Evolutionary conservation across 768 basidiomycete species (phyloP).

Genomic region (Hortiboletus campestris): DNA sequence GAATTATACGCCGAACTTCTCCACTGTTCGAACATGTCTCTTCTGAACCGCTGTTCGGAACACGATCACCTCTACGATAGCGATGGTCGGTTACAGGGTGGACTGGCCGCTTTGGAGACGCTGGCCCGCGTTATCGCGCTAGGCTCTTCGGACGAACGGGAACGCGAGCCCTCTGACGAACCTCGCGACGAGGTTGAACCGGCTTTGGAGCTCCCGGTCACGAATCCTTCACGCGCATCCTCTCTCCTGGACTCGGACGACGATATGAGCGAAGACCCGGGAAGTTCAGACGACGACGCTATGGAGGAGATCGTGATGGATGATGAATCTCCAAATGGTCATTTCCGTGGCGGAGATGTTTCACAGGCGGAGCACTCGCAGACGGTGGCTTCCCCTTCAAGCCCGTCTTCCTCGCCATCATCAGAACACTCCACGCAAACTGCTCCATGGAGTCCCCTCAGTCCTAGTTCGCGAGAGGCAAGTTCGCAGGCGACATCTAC

Average conservation of each 20-base stretch:
- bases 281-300: constrained; percentile 73
- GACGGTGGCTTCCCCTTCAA: constrained; percentile 30
- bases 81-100: constrained; percentile 85
- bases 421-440: constrained; percentile 30
- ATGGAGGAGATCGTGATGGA: constrained; percentile 84
- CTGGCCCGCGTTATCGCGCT: constrained; percentile 81
- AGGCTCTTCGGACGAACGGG: constrained; percentile 51
- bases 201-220: constrained; percentile 66
- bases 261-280: constrained; percentile 72
- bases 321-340: constrained; percentile 50
- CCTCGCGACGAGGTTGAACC: constrained; percentile 56
- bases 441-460: constrained; percentile 25
- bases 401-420: constrained; percentile 30
- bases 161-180: constrained; percentile 59
- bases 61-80: constrained; percentile 72
- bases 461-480: constrained; percentile 30
- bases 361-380: constrained; percentile 33
- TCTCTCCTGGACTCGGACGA: constrained; percentile 69
- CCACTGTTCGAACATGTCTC: constrained; percentile 97
- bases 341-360: constrained; percentile 24
- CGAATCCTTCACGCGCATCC: constrained; percentile 48
- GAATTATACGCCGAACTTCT: constrained; percentile 96
- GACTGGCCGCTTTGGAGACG: constrained; percentile 78
- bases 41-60: constrained; percentile 78
- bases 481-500: constrained; percentile 37